Conservation (phyloP, 202 grass and related monocot genomes). For the Carex sylvatica region DNA sequence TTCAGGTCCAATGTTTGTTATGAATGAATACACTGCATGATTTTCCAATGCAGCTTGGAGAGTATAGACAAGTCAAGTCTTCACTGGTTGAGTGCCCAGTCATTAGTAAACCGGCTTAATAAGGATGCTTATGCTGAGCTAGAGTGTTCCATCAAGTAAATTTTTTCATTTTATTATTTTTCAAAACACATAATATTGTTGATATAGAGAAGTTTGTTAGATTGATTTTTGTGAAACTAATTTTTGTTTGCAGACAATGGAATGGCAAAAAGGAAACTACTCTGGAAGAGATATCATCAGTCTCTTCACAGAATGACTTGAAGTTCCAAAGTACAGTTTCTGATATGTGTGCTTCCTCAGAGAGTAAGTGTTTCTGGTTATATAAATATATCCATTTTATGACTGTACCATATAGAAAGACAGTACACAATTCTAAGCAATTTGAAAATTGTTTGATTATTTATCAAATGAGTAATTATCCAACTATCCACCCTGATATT, state of each 20-base stretch:
- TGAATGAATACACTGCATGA: constrained; percentile 23
- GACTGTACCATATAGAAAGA: neutral
- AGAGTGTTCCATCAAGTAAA: constrained; percentile 53
- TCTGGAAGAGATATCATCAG: constrained; percentile 38
- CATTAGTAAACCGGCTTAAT: constrained; percentile 44
- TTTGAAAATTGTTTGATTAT: neutral
- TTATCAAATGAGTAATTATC: neutral
- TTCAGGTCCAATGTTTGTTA: constrained; percentile 24
- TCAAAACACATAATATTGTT: neutral
- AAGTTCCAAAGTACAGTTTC: constrained; percentile 38
- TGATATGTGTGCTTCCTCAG: constrained; percentile 42
- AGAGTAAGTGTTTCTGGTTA: constrained; percentile 47
- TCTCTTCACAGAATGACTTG: constrained; percentile 41
- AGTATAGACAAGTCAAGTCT: constrained; percentile 42
- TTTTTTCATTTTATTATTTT: constrained; percentile 23
- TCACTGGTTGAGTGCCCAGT: constrained; percentile 55
- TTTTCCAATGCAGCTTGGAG: constrained; percentile 49
- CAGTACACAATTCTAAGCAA: neutral
- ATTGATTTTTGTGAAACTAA: constrained; percentile 6
- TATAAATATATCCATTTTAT: constrained; percentile 21
- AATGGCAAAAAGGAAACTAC: constrained; percentile 42
- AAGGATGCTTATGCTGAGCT: constrained; percentile 42
- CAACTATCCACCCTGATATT: neutral
- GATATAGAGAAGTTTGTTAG: constrained; percentile 1
- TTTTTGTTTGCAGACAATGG: constrained; percentile 41